These are phyloP conservation scores for Coemansia asiatica DNA, from an alignment of 192 early-diverging fungal genomes.

Conservation along the genomic window DNA sequence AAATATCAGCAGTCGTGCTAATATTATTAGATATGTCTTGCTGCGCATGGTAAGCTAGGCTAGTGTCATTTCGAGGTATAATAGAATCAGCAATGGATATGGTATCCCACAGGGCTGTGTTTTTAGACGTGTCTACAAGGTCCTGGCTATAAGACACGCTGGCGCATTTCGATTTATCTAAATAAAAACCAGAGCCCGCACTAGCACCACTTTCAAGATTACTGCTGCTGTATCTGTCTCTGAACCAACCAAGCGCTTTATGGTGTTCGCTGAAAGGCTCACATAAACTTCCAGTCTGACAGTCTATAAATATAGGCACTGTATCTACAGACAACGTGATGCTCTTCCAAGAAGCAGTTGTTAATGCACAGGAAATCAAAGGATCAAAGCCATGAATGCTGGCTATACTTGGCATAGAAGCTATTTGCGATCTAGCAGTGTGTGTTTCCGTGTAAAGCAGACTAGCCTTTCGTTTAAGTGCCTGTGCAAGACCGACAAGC, in stretches of 20 bases:
- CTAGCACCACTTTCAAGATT: no score
- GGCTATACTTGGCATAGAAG: constrained; percentile 36
- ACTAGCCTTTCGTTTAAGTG: constrained; percentile 17
- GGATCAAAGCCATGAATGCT: constrained; percentile 25
- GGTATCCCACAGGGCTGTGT: neutral
- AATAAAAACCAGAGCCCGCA: neutral
- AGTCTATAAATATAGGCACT: neutral
- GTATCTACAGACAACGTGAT: neutral
- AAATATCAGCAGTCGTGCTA: neutral
- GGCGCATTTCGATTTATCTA: neutral
- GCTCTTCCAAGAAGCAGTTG: neutral
- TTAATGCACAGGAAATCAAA: constrained; percentile 14
- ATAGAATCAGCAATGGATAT: neutral
- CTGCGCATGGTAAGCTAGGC: neutral
- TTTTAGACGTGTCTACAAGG: neutral
- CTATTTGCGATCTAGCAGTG: constrained; percentile 22
- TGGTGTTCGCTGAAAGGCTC: neutral
- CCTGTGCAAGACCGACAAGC: constrained; percentile 31
- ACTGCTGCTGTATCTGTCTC: neutral
- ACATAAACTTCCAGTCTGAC: neutral
- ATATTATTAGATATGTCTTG: no score
- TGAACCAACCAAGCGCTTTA: neutral
- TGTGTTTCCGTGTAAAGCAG: constrained; percentile 28
- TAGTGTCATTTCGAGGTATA: neutral
- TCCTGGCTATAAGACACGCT: neutral